Conservation (phyloP, 1,139 yeast species). For the Yamadazyma triangularis region DNA sequence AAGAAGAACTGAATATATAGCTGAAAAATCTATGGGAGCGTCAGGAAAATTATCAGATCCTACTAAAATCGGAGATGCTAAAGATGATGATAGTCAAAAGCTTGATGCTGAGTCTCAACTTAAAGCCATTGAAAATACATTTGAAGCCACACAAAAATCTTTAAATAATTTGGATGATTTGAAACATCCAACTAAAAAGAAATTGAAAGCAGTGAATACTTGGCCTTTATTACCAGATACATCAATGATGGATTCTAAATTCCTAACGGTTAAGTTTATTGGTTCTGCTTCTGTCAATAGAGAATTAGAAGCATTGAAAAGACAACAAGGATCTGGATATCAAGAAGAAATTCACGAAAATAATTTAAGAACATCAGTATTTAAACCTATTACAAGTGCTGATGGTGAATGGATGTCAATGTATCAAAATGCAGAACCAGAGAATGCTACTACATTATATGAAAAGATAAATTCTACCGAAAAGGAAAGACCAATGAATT, state of each 20-base stretch:
- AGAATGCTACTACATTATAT: conserved; percentile 29
- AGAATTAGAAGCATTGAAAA: conserved; percentile 29
- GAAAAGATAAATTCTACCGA: conserved; percentile 48
- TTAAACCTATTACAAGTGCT: conserved; percentile 69
- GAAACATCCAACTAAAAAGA: conserved; percentile 74
- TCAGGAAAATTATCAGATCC: conserved; percentile 8
- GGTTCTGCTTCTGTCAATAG: conserved; percentile 70
- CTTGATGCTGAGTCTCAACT: conserved; percentile 64
- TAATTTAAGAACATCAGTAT: conserved; percentile 59
- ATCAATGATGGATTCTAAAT: conserved; percentile 77
- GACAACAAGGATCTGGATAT: conserved; percentile 33
- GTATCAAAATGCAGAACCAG: conserved; percentile 39
- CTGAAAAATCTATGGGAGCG: conserved; percentile 36
- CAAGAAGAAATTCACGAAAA: conserved; percentile 39
- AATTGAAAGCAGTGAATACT: conserved; percentile 67
- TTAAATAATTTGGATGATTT: conserved; percentile 40
- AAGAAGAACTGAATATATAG: conserved; percentile 90
- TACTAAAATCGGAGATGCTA: conserved; percentile 12
- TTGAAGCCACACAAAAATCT: conserved; percentile 55
- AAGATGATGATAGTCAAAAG: conserved; percentile 21
- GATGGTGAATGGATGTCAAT: conserved; percentile 82
- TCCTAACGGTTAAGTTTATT: conserved; percentile 64
- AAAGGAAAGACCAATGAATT: conserved; percentile 39
- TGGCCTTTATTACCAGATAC: conserved; percentile 90
- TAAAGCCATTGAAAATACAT: conserved; percentile 69